A percentile compares a stretch with the other conserved stretches of the same genome.
phyloP scores from a whole-genome alignment of 2,329 filamentous ascomycete species.

The Botrytis hyacinthi region DNA sequence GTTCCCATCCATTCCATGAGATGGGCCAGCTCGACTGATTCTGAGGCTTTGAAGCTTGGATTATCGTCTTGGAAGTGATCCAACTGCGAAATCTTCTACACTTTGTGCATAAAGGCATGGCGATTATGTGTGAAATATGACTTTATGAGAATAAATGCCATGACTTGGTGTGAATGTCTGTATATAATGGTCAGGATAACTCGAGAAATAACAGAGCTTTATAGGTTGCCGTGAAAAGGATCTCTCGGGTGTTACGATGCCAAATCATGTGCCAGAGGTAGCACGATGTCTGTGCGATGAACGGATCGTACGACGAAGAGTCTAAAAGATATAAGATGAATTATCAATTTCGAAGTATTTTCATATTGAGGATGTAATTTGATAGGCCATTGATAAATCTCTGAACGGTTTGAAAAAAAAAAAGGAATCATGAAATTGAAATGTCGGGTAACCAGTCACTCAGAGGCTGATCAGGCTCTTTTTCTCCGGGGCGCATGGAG shows the following conservation, averaged over 20 bases:
- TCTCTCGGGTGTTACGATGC: neutral
- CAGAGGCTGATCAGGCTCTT: neutral
- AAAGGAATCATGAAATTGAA: neutral
- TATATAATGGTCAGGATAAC: neutral
- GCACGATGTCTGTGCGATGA: neutral
- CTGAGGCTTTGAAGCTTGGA: neutral
- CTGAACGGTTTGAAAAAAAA: neutral
- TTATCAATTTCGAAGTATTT: neutral
- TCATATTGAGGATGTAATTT: neutral
- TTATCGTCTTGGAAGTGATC: neutral
- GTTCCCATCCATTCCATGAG: neutral
- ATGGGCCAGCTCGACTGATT: neutral
- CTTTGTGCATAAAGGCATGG: neutral
- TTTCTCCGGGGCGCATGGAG: neutral
- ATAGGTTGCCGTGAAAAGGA: neutral
- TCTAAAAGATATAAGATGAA: neutral
- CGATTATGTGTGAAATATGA: neutral
- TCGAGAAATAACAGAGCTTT: neutral
- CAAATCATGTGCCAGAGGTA: neutral
- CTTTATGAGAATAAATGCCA: neutral
- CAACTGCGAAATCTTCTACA: neutral
- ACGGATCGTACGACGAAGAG: neutral
- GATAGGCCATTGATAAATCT: neutral
- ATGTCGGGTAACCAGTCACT: neutral
- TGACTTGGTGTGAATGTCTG: neutral